Base-by-base conservation (phyloP, 2,329 filamentous ascomycete species). In the Cytospora paraplurivora region DNA sequence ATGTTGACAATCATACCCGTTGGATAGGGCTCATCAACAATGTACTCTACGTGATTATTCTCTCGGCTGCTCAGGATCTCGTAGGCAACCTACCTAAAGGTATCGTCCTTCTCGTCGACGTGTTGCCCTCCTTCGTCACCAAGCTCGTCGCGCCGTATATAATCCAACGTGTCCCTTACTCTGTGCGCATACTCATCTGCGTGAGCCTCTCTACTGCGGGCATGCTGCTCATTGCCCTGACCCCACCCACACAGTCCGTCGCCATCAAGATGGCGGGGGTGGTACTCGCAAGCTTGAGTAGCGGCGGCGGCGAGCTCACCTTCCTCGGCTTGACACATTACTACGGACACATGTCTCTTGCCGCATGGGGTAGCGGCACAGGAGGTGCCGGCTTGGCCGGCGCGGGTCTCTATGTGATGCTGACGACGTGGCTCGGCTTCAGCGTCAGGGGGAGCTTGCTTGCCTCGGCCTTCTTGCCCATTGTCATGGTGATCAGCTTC, bases 1-100 rank as follows among this genome's bases (percentile, higher is more conserved):
- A 52, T 10, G 47, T 57, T 67, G 21, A 59, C 58, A 56, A 4
- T 27, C 21, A 38, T 4, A 8, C 17, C 34, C 27, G 21, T 21
- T 49, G 27, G 13, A 35, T 71, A 94, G 92, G 92, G 59, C 80
- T 95, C 19, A 95, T 98, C 74, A 98, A 99, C 78, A 98, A 98
- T 79, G 92, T 98, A 69, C 90, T 97, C 78, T 98, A 97, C 77
- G 94, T 98, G 62, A 91, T 98, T 75, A 95, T 98, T 73, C 89
- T 99, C 71, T 96, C 93, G 35, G 91, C 95, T 41, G 95, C 95
- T 4, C 90, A 97, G 71, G 95, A 99, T 72, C 90, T 99, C 66
- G 95, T 98, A 70, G 94, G 94, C 41, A 89, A 81, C 68, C 83
- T 97, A 1, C 95, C 95, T 56, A 98, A 98, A 76, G 92, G 91